These are phyloP conservation scores for Kurtzmaniella fragi DNA, from an alignment of 805 yeast genomes.

Conservation along the genomic window DNA sequence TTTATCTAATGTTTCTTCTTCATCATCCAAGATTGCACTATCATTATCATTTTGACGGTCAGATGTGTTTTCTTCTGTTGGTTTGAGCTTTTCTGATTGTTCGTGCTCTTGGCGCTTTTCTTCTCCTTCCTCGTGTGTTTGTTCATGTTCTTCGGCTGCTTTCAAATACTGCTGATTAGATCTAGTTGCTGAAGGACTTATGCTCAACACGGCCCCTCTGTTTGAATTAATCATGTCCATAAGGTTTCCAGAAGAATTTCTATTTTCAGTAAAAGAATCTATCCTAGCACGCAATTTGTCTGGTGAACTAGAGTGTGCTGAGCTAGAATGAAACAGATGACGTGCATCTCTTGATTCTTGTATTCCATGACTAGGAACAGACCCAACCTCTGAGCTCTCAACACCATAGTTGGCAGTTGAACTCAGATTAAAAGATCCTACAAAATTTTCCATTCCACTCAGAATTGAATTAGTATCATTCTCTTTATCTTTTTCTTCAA, in stretches of 20 bases:
- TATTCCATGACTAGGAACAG: slow-evolving; percentile 5
- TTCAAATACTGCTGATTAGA: slow-evolving; percentile 2
- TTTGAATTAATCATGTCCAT: slow-evolving; percentile 17
- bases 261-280: slow-evolving; percentile 8
- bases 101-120: slow-evolving; percentile 1
- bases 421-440: slow-evolving; percentile 37
- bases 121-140: not conserved
- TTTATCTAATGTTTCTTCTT: slow-evolving; percentile 8
- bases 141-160: too few species aligned
- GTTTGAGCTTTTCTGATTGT: not conserved
- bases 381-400: slow-evolving; percentile 7
- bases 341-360: too few species aligned
- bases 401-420: slow-evolving; percentile 37
- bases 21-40: slow-evolving; percentile 19
- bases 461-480: slow-evolving; percentile 20
- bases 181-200: slow-evolving; percentile 11
- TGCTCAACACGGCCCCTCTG: slow-evolving; percentile 14
- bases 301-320: not conserved
- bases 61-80: not conserved
- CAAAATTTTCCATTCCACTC: slow-evolving; percentile 35
- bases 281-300: not conserved
- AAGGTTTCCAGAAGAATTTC: slow-evolving; percentile 14
- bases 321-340: not conserved
- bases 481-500: not conserved
- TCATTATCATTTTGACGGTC: slow-evolving; percentile 12